Conservation (phyloP, 176 grass and related monocot genomes). For the Zoysia pacifica region DNA sequence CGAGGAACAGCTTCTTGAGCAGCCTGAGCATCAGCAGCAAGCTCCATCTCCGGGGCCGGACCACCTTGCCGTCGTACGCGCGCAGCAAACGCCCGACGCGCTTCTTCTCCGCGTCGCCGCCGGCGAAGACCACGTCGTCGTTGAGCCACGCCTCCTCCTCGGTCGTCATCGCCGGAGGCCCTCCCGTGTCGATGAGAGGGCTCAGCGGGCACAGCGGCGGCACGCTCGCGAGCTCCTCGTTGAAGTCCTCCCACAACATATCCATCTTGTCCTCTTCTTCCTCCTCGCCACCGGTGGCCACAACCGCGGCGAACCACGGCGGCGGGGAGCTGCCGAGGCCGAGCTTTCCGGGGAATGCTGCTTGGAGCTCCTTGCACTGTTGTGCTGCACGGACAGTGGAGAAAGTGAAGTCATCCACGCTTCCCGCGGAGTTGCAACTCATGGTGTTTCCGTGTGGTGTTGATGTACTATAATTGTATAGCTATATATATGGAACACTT, state of each 20-base stretch:
- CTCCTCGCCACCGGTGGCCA: neutral
- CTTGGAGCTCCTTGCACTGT: constrained; percentile 30
- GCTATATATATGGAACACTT: constrained; percentile 17
- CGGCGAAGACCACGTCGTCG: neutral
- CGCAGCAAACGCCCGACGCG: neutral
- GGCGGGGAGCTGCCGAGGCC: constrained; percentile 30
- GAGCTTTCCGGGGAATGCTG: constrained; percentile 14
- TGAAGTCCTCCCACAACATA: constrained; percentile 97
- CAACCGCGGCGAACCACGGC: constrained; percentile 21
- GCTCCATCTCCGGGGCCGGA: constrained; percentile 63
- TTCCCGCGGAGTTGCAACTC: constrained; percentile 17
- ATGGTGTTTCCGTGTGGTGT: neutral
- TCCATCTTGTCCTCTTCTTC: constrained; percentile 84
- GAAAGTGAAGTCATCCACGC: constrained; percentile 92
- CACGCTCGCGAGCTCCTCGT: constrained; percentile 65
- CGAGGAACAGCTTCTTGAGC: constrained; percentile 79
- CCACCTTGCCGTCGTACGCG: constrained; percentile 42
- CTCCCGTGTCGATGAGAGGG: constrained; percentile 29
- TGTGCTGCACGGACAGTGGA: constrained; percentile 37
- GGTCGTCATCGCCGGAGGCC: constrained; percentile 29
- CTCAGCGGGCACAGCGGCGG: constrained; percentile 58
- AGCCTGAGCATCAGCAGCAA: constrained; percentile 76
- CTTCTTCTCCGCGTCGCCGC: constrained; percentile 12
- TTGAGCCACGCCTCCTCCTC: constrained; percentile 33
- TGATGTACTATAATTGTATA: neutral